A percentile compares a stretch with the other conserved stretches of the same genome.
phyloP scores from a whole-genome alignment of 1,284 basidiomycete genomes.

The Boletus sp. region DNA sequence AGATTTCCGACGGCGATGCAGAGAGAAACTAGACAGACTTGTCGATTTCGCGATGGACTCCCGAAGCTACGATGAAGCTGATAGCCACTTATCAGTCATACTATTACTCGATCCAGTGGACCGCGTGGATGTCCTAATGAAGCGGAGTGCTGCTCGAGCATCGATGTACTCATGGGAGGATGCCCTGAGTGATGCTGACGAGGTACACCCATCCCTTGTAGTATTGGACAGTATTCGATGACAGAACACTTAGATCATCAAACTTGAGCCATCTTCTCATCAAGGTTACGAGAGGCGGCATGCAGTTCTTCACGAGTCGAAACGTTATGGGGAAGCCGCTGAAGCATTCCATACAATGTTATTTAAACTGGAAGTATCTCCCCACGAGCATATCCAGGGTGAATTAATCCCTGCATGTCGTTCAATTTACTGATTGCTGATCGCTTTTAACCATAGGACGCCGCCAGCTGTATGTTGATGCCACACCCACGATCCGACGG shows the following conservation, averaged over 20 bases:
- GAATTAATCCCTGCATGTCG: background rate
- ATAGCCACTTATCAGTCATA: background rate
- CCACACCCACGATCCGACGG: background rate
- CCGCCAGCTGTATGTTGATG: background rate
- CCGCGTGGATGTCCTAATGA: background rate
- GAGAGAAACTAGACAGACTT: background rate
- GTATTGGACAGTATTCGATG: background rate
- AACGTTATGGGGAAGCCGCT: background rate
- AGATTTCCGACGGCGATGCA: constrained; percentile 5
- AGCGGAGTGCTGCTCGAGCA: background rate
- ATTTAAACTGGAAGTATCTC: background rate
- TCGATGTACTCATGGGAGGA: constrained; percentile 1
- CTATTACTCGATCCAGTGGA: background rate
- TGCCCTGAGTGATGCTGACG: constrained; percentile 2
- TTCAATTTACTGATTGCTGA: background rate
- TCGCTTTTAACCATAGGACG: background rate
- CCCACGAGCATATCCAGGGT: background rate
- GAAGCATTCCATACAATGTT: constrained; percentile 1
- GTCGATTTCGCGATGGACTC: background rate
- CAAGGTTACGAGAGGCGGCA: constrained; percentile 3
- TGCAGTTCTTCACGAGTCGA: background rate
- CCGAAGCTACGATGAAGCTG: background rate
- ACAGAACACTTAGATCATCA: background rate
- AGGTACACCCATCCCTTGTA: background rate
- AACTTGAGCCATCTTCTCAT: background rate